These are phyloP conservation scores for Rosa multiflora DNA, from an alignment of 306 rosid species.

Conservation along the genomic window DNA sequence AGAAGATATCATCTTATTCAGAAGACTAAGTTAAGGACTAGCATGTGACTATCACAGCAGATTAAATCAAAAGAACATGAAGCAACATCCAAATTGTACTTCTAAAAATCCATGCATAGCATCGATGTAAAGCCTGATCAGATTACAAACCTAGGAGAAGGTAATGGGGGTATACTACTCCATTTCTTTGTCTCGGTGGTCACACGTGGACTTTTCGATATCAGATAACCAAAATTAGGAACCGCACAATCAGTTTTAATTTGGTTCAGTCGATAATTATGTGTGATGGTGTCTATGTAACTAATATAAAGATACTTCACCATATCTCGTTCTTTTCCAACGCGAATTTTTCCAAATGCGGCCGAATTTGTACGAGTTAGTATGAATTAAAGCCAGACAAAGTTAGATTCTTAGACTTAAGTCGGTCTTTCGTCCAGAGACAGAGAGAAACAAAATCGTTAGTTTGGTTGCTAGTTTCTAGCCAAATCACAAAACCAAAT, in stretches of 20 bases:
- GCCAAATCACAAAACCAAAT: no score
- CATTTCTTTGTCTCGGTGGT: conserved; percentile 60
- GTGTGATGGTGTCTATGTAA: no score
- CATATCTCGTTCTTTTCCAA: no score
- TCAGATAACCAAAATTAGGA: no score
- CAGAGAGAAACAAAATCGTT: neutral
- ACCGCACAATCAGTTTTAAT: no score
- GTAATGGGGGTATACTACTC: conserved; percentile 68
- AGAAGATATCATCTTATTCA: neutral
- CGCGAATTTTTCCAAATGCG: neutral
- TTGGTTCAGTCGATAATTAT: no score
- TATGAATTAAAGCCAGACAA: neutral
- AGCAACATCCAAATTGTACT: conserved; percentile 13
- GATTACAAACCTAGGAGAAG: conserved; percentile 60
- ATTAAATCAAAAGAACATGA: neutral
- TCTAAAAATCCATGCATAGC: conserved; percentile 1
- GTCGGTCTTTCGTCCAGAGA: accelerated
- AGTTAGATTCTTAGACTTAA: neutral
- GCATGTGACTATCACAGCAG: neutral
- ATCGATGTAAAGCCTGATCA: conserved; percentile 7
- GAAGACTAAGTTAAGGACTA: neutral
- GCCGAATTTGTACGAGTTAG: neutral
- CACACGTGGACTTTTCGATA: no score
- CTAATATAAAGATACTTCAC: no score
- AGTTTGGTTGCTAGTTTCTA: neutral